Percentiles rank a stretch among this genome's conserved stretches.
Conservation (phyloP, 108 stramenopile species). For the Seminavis robusta region DNA sequence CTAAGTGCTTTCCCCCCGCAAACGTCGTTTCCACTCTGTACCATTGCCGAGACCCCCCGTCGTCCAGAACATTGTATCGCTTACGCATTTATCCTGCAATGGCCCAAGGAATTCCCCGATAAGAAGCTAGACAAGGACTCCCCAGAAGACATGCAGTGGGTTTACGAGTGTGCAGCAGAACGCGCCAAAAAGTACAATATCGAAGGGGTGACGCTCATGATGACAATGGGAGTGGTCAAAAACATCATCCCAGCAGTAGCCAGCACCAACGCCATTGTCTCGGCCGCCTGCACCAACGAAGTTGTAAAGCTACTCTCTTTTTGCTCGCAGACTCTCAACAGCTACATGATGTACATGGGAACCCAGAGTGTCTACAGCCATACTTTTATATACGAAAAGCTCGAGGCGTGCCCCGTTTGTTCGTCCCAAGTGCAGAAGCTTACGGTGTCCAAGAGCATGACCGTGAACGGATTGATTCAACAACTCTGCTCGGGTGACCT, state of each 20-base stretch:
- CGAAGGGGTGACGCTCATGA: conserved; percentile 84
- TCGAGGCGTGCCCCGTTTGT: conserved; percentile 90
- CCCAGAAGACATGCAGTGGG: conserved; percentile 93
- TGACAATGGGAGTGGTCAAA: conserved; percentile 98
- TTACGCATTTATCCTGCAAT: conserved; percentile 89
- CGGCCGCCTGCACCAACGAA: conserved; percentile 94
- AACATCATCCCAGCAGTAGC: conserved; percentile 99
- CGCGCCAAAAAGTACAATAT: conserved; percentile 89
- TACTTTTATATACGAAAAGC: conserved; percentile 88
- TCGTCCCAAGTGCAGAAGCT: conserved; percentile 54
- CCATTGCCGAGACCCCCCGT: conserved; percentile 98
- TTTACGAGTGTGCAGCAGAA: conserved; percentile 84
- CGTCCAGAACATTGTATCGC: conserved; percentile 99
- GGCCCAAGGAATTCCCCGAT: conserved; percentile 91
- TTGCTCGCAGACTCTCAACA: conserved; percentile 91
- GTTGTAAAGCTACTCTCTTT: conserved; percentile 93
- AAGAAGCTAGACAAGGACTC: conserved; percentile 93
- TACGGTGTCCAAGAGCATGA: conserved; percentile 32
- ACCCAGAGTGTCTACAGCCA: conserved; percentile 79
- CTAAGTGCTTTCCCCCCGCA: conserved; percentile 97
- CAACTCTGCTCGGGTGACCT: conserved; percentile 66
- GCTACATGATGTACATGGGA: conserved; percentile 95
- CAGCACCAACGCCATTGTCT: conserved; percentile 98
- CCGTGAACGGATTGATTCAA: conserved; percentile 79
- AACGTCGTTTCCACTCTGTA: conserved; percentile 91